Percentiles rank a stretch among this genome's conserved stretches.
Conservation (phyloP, 1,284 basidiomycete genomes). For the Heliocybe sulcata region DNA sequence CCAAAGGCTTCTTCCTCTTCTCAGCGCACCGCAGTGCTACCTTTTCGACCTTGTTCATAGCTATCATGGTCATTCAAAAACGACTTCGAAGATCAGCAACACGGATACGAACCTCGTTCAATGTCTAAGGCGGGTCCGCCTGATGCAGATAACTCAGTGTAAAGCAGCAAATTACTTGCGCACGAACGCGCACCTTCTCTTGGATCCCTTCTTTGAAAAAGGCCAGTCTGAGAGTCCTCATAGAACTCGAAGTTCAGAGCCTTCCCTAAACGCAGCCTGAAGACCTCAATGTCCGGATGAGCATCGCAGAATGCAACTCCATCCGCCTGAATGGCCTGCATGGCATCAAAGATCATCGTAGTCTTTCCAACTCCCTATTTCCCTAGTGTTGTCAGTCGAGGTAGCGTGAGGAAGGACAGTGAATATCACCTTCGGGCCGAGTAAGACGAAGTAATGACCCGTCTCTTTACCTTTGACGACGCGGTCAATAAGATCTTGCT, state of each 20-base stretch:
- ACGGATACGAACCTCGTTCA: slow-evolving; percentile 52
- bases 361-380: slow-evolving; percentile 61
- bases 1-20: slow-evolving; percentile 57
- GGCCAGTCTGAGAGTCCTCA: slow-evolving; percentile 71
- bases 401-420: neutral
- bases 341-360: slow-evolving; percentile 77
- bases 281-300: slow-evolving; percentile 66
- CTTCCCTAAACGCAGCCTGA: slow-evolving; percentile 77
- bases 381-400: neutral
- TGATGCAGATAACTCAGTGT: slow-evolving; percentile 14
- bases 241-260: slow-evolving; percentile 73
- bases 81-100: neutral
- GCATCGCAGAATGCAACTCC: slow-evolving; percentile 50
- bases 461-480: slow-evolving; percentile 70
- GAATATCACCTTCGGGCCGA: slow-evolving; percentile 62
- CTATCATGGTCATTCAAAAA: slow-evolving; percentile 21
- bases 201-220: slow-evolving; percentile 81
- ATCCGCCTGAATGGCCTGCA: slow-evolving; percentile 69
- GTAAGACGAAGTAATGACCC: slow-evolving; percentile 70
- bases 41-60: slow-evolving; percentile 81
- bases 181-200: slow-evolving; percentile 50
- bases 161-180: neutral
- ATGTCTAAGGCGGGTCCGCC: slow-evolving; percentile 78
- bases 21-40: slow-evolving; percentile 64
- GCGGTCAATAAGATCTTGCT: slow-evolving; percentile 70